Evolutionary conservation across 371 early-diverging fungal species (phyloP), one percentile per base, ranked within the genome.

Genomic region (Mortierella sp.): DNA sequence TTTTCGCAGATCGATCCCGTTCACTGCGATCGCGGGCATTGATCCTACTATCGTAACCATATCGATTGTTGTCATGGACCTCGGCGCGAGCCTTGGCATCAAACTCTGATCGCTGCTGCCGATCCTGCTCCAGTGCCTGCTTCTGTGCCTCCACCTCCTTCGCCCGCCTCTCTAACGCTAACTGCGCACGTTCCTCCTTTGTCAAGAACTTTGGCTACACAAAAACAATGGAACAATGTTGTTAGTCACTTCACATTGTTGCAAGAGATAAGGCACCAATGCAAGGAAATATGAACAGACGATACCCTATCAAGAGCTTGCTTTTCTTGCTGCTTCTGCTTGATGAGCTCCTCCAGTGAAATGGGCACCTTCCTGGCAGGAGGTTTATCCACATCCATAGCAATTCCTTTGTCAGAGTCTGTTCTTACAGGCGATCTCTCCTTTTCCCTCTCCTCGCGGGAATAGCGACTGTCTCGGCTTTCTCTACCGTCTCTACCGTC

Each of bases 161-260:
- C 72, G 93, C 91, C 30, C 94, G 83, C 38, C 84, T 84, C 58
- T 96, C 94, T 49, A 98, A 71, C 1, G 98, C 98, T 19, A 93
- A 54, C 61, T 91, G 84, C 5, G 91, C 93, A n/a, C 98, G 87
- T 71, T 98, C 93, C 72, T 92, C 95, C 74, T 97, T 97, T 14
- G 93, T 92, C 60, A 98, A 68, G 58, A 97, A 98, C 64, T 90
- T 92, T 0, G 95, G 94, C 88, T 90, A 84, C 30, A 30, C 45
- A 16, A 43, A n/a, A 19, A 43, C 10, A n/a, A 42, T 9, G 48
- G 12, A 23, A 10, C 51, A 12, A n/a, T 9, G n/a, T 10, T 34
- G 34, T 10, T 4, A 4, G 4, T 34, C 34, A 4, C 7, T 34
- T 34, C 34, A 34, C 34, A n/a, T n/a, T n/a, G n/a, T n/a, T n/a